Conservation (phyloP, 2,329 filamentous ascomycete genomes). For the Pseudodiploospora longispora region DNA sequence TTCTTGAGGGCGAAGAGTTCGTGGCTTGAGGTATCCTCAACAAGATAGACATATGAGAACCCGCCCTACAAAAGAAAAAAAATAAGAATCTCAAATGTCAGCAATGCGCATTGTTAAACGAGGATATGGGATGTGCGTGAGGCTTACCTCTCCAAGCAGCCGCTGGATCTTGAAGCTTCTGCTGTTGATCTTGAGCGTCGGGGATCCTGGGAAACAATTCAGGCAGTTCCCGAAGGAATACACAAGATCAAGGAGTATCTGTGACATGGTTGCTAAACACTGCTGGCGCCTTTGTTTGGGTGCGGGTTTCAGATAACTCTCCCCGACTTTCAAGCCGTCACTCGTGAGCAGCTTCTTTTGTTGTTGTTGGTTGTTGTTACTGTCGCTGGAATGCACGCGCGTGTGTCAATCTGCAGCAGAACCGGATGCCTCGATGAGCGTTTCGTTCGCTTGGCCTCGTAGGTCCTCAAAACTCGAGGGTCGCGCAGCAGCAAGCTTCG, state of each 20-base stretch:
- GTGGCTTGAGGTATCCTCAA: slow-evolving; percentile 78
- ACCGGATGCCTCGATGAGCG: too few species aligned
- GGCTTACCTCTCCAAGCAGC: slow-evolving; percentile 75
- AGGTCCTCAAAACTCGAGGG: too few species aligned
- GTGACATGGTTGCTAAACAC: slow-evolving; percentile 51
- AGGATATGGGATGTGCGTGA: not conserved
- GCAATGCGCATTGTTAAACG: not conserved
- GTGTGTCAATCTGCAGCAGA: too few species aligned
- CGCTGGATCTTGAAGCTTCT: slow-evolving; percentile 94
- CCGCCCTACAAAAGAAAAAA: slow-evolving; percentile 55
- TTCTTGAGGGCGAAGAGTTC: slow-evolving; percentile 94
- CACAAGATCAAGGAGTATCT: slow-evolving; percentile 79
- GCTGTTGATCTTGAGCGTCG: slow-evolving; percentile 89
- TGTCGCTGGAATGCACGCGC: not conserved
- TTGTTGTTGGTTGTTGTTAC: too few species aligned
- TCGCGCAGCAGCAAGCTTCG: too few species aligned
- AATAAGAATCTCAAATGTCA: not conserved
- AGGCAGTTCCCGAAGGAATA: slow-evolving; percentile 93
- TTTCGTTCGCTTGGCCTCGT: too few species aligned
- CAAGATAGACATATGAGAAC: slow-evolving; percentile 98
- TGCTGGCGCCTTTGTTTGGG: not conserved
- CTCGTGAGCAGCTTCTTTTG: too few species aligned
- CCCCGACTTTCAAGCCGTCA: too few species aligned
- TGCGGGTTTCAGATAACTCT: too few species aligned
- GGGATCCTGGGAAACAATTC: slow-evolving; percentile 90